Percentiles rank a stretch among this genome's conserved stretches.
Evolutionary conservation across 441 rosid genomes (phyloP).

Genomic region (Erodium trifolium): DNA sequence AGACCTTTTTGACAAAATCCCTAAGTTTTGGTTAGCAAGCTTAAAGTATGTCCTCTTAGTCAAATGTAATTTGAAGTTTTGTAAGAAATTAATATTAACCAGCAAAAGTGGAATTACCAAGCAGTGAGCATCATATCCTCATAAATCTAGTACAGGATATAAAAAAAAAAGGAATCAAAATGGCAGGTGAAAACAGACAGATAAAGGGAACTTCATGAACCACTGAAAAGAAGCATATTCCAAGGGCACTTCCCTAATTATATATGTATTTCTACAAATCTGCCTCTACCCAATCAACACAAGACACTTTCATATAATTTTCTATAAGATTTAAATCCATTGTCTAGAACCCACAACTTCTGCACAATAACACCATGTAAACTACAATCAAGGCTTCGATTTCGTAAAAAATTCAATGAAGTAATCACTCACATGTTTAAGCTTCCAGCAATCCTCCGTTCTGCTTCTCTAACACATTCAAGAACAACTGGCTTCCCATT

Average conservation of each 20-base stretch:
- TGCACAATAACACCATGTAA: background rate
- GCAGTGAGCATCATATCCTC: constrained; percentile 5
- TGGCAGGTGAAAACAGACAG: constrained; percentile 2
- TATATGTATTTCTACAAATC: background rate
- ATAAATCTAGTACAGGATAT: background rate
- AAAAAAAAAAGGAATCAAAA: background rate
- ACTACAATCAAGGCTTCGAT: background rate
- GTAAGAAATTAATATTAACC: background rate
- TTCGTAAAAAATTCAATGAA: background rate
- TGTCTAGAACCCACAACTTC: background rate
- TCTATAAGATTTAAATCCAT: background rate
- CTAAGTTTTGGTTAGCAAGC: background rate
- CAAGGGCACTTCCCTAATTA: background rate
- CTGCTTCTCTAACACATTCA: constrained; percentile 88
- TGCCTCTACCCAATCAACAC: background rate
- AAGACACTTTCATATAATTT: background rate
- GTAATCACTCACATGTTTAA: constrained; percentile 48
- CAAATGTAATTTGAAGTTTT: background rate
- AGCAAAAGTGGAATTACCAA: background rate
- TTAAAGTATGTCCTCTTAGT: constrained; percentile 6
- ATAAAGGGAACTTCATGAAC: background rate
- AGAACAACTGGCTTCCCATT: constrained; percentile 89
- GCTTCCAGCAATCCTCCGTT: constrained; percentile 67
- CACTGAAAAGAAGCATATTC: background rate
- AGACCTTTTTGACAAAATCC: background rate